Conservation (phyloP, 306 rosid species). For the Castanospermum australe region DNA sequence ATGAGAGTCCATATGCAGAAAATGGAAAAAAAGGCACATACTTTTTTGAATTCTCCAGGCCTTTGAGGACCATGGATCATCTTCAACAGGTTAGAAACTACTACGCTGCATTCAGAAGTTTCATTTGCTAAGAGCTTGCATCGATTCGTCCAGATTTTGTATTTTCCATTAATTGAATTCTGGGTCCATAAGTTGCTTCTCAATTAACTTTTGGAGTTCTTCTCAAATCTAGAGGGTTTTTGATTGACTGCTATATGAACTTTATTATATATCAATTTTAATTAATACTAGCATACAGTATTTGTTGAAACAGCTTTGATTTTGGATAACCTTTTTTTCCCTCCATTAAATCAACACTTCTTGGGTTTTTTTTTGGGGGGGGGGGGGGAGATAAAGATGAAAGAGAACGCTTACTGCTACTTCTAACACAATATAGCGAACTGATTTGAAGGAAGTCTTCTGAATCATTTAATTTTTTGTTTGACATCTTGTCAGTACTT, state of each 20-base stretch:
- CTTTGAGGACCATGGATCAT: slow-evolving; percentile 91
- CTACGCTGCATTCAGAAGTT: slow-evolving; percentile 22
- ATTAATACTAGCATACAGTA: neutral
- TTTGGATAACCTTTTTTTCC: no score
- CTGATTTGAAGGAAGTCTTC: slow-evolving; percentile 9
- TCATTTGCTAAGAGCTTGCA: slow-evolving; percentile 15
- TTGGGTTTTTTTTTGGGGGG: neutral
- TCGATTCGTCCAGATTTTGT: neutral
- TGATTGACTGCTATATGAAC: neutral
- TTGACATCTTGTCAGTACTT: slow-evolving; percentile 7
- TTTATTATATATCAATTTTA: slow-evolving; percentile 6
- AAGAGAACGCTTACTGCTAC: no score
- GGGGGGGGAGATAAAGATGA: no score
- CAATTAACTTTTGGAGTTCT: neutral
- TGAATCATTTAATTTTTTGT: slow-evolving; percentile 2
- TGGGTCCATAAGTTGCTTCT: slow-evolving; percentile 13
- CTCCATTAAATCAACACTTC: no score
- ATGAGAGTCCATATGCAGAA: slow-evolving; percentile 79
- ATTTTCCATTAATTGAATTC: slow-evolving; percentile 4
- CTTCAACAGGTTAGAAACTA: slow-evolving; percentile 84
- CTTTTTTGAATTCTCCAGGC: slow-evolving; percentile 87
- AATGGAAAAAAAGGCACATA: slow-evolving; percentile 79
- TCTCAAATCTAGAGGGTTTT: slow-evolving; percentile 6
- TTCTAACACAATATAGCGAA: no score
- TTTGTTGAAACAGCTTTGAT: no score